phyloP scores from a whole-genome alignment of 2,329 filamentous ascomycete species.

The Bretziella fagacearum region DNA sequence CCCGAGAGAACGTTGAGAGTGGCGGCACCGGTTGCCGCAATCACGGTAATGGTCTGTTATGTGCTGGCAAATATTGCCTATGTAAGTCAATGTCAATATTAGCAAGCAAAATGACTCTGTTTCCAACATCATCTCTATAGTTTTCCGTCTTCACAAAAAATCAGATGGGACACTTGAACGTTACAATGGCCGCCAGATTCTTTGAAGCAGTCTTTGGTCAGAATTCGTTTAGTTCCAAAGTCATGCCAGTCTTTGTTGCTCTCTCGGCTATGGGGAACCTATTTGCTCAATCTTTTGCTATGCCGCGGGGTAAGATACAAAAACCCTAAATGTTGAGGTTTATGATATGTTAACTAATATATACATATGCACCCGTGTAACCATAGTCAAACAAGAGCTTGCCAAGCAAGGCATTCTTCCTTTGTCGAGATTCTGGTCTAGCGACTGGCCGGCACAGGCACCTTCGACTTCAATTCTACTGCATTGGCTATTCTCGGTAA shows the following conservation, averaged over 20 bases:
- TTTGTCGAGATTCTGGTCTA: conserved; percentile 49
- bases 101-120: too few species aligned
- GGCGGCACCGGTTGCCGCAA: conserved; percentile 36
- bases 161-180: conserved; percentile 39
- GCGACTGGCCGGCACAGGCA: conserved; percentile 45
- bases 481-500: conserved; percentile 11
- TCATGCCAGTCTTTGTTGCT: conserved; percentile 39
- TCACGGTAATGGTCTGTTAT: conserved; percentile 40
- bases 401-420: conserved; percentile 54
- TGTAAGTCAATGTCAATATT: conserved; percentile 3
- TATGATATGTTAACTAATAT: too few species aligned
- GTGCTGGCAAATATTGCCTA: conserved; percentile 49
- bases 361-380: too few species aligned
- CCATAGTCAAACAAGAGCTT: conserved; percentile 41
- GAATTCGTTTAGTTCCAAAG: conserved; percentile 31
- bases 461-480: conserved; percentile 10
- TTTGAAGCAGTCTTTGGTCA: conserved; percentile 43
- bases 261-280: conserved; percentile 46
- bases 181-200: conserved; percentile 43
- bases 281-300: conserved; percentile 24
- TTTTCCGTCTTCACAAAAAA: conserved; percentile 44
- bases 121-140: conserved; percentile 11
- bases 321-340: too few species aligned
- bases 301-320: conserved; percentile 22
- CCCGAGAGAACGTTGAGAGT: conserved; percentile 36